Evolutionary conservation across 1,284 basidiomycete genomes (phyloP), one percentile per base, ranked within the genome.

Genomic region (Neolentinus lepideus): DNA sequence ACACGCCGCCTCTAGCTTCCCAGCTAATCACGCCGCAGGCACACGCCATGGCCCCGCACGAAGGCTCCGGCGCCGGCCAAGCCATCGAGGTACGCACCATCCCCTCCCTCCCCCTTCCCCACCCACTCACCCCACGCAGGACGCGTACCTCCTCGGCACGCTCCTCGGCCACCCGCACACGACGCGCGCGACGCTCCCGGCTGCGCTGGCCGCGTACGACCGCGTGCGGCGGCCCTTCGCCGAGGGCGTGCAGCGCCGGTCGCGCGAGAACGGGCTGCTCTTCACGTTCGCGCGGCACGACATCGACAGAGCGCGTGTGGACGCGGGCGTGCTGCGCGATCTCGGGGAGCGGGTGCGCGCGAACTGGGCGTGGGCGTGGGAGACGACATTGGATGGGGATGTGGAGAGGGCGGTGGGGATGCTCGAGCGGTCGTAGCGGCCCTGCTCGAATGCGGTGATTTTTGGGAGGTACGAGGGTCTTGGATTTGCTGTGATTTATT

Each of bases 141-240:
- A 83, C 58, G 80, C 79, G 1, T 80, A 73, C 57, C 66, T 82
- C 26, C 71, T 83, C 19, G 70, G 75, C 3, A 68, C 68, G 1
- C 60, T 81, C 33, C 73, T 84, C 21, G 76, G 77, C 6, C 71
- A 80, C 56, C 67, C 68, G 1, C 54, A 57, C 1, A 76, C 75
- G 4, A 77, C 68, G 1, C 64, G 66, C 8, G 63, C 65, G 1
- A 74, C 63, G 2, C 58, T 81, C 3, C 56, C 66, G 2, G 64
- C 63, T n/a, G 76, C 76, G 0, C 66, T 82, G 10, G 59, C 62
- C 16, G 66, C 76, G 16, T 82, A 77, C 60, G 77, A 81, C 59
- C 60, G 65, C 25, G 69, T 80, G 35, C 74, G 80, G 12, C 65
- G 75, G 11, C 79, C 79, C 1, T 62, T 71, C 29, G 74, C 77